A percentile compares a stretch with the other conserved stretches of the same genome.
Conservation (phyloP, 345 rosid species). For the Ceriops zippeliana region DNA sequence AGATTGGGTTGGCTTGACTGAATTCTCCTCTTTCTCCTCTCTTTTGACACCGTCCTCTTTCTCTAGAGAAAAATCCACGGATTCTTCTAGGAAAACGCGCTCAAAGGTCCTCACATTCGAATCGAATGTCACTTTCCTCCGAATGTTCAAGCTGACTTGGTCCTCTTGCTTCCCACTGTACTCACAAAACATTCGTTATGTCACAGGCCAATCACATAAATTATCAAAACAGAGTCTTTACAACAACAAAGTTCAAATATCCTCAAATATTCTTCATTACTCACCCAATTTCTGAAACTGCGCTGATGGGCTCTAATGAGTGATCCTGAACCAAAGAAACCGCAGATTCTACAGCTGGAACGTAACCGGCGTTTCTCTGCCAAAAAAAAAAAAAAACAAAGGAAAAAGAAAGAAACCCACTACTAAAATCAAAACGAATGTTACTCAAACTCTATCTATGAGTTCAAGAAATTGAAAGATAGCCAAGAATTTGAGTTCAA, state of each 20-base stretch:
- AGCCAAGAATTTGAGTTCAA: not conserved
- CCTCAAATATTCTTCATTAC: conserved; percentile 8
- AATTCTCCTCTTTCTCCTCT: conserved; percentile 19
- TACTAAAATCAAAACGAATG: not conserved
- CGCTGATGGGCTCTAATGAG: conserved; percentile 25
- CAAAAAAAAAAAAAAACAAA: not conserved
- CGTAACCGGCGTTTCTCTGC: conserved; percentile 37
- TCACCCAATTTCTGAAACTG: conserved; percentile 38
- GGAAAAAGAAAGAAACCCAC: not conserved
- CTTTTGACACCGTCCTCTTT: conserved; percentile 23
- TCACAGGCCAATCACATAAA: not conserved
- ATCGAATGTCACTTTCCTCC: conserved; percentile 80
- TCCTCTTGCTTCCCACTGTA: conserved; percentile 49
- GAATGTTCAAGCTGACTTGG: conserved; percentile 33
- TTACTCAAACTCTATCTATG: too few relatives aligned
- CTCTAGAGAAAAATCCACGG: conserved; percentile 28
- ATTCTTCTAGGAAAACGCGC: conserved; percentile 43
- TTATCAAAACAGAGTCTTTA: not conserved
- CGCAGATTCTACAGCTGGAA: conserved; percentile 23
- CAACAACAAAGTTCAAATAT: not conserved
- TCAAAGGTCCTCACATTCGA: conserved; percentile 63
- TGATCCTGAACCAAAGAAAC: conserved; percentile 28
- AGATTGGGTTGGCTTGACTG: conserved; percentile 29
- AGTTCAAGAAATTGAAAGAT: not conserved
- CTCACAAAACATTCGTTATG: not conserved